These are phyloP conservation scores for Magnaporthiopsis poae DNA, from an alignment of 2,329 filamentous ascomycete genomes.

Conservation along the genomic window DNA sequence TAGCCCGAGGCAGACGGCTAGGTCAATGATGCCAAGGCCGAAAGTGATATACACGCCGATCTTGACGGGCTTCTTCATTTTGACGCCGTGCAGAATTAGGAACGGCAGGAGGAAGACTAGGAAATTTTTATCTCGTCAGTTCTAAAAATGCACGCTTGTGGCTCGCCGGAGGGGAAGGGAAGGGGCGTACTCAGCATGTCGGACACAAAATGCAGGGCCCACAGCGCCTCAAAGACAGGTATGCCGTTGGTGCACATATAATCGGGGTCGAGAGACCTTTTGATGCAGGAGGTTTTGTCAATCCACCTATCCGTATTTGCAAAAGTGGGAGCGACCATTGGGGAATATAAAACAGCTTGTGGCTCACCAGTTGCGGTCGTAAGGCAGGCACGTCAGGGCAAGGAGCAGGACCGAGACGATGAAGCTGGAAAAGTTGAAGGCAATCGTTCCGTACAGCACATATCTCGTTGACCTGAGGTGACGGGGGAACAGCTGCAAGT, in stretches of 20 bases:
- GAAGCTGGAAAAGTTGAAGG: background rate
- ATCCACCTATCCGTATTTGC: background rate
- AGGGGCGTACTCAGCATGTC: background rate
- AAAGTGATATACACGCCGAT: background rate
- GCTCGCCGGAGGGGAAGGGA: no score
- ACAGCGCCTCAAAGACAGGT: background rate
- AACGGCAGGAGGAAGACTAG: slow-evolving; percentile 1
- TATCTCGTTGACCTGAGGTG: background rate
- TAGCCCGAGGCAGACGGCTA: background rate
- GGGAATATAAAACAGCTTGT: background rate
- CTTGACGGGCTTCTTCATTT: background rate
- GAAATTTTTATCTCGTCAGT: no score
- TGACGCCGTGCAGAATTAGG: background rate
- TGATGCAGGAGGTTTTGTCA: background rate
- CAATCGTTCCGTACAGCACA: background rate
- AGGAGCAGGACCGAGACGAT: background rate
- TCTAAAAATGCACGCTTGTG: no score
- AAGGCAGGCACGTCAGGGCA: background rate
- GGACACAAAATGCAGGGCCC: background rate
- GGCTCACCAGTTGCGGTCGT: background rate
- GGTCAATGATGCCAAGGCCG: background rate
- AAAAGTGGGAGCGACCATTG: background rate
- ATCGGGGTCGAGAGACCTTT: no score
- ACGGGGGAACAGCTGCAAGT: slow-evolving; percentile 1
- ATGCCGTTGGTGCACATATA: no score